Base-by-base conservation (phyloP, 2,329 filamentous ascomycete genomes). In the Cladosporium sp. region DNA sequence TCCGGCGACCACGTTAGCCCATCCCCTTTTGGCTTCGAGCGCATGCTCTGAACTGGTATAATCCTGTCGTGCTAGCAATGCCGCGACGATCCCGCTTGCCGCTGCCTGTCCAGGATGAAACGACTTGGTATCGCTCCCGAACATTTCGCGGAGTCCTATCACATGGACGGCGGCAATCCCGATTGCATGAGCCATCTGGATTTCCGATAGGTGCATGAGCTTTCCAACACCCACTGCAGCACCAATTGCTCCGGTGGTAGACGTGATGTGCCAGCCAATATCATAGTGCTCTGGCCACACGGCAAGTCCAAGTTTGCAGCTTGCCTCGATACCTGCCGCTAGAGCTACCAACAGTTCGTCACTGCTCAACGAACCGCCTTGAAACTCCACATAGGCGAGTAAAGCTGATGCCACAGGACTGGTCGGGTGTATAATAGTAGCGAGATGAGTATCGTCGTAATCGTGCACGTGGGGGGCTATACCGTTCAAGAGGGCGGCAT, bases 401-500 rank as follows among this genome's bases (percentile, higher is more conserved):
- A 86, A 71, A 0, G 84, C 84, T 51, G 78, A 80, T 2, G 83
- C 81, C 0, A 86, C 82, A 0, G 83, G 81, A 0, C 84, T 83
- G 0, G 83, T 80, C 0, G 84, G 84, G 68, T 87, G 84, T 55
- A 86, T 86, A 68, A 86, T 83, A 4, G 82, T 86, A 59, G 83
- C 82, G 0, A 86, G 76, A 69, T 86, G 84, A 1, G 83, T 86
- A 71, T 86, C 84, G 68, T 86, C 84, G 70, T 86, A 86, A 70
- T 86, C 84, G 65, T 86, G 82, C 4, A 85, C 82, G 67, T 86
- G 83, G 32, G 81, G 84, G 14, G 83, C 82, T 57, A 86, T 85
- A 30, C 84, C 84, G 66, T 86, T 86, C 61, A 87, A 69, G 8
- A 86, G 74, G 0, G 83, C 83, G 2, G 84, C 84, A 65, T 83